Evolutionary conservation across 2,329 filamentous ascomycete species (phyloP), one percentile per base, ranked within the genome.

Genomic region (Chalara sp.): DNA sequence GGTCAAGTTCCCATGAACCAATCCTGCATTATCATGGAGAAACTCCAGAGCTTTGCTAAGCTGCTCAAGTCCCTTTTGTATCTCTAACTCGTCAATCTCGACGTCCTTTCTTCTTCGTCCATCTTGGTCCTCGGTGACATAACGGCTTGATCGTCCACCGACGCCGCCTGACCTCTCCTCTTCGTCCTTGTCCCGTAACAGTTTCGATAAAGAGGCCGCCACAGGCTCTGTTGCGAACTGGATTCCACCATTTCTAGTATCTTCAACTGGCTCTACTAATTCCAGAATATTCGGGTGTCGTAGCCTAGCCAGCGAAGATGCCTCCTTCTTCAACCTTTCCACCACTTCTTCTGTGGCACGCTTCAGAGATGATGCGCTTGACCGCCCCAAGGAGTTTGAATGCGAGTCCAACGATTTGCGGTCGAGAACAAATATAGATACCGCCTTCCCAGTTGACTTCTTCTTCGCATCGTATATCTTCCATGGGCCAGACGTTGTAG

Each of bases 381-480:
- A 83, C 46, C 78, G 73, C 13, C 79, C 76, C 44, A 89, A 70
- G 6, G 81, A 79, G 45, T 75, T 78, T 12, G 79, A 76, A 53
- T 84, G 78, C 7, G 81, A 73, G 52, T 96, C 91, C 49, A 99
- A 74, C 1, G 82, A 81, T 70, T 95, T 96, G 66, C 83, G 85
- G 58, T 99, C 93, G 67, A 97, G 96, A 58, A 97, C 84, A 63
- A 97, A 99, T 59, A 97, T 84, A 12, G 91, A 96, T 50, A 86
- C 93, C 6, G 84, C 70, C 67, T 93, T 95, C 58, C 88, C 89
- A 0, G 90, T 96, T 32, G 87, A 89, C 72, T 96, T 97, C 73
- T 95, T 95, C 75, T 95, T 97, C 53, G 88, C 91, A 72, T 96
- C 91, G 76, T 92, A 92, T 63, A 99, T 93, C 73, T 90, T 95